These are phyloP conservation scores for Aspergillus coremiiformis DNA, from an alignment of 495 filamentous ascomycete genomes.

Conservation along the genomic window DNA sequence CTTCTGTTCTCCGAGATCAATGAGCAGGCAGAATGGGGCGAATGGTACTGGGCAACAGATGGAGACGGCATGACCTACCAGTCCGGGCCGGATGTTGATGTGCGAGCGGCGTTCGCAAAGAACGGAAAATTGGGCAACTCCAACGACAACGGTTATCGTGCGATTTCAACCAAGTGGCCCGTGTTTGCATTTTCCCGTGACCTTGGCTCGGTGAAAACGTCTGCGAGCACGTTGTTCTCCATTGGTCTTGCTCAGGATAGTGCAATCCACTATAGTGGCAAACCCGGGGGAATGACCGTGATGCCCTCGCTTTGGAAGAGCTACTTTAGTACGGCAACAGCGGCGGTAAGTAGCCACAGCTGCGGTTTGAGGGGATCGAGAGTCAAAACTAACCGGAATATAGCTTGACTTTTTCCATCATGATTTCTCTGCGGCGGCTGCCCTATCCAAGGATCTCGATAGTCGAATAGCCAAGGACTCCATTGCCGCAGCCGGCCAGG, in stretches of 20 bases:
- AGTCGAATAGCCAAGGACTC: constrained; percentile 42
- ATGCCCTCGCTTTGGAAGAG: constrained; percentile 49
- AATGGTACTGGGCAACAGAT: constrained; percentile 51
- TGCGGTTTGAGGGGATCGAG: background rate
- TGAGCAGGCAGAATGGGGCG: constrained; percentile 54
- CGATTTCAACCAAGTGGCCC: constrained; percentile 45
- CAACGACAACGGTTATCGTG: constrained; percentile 44
- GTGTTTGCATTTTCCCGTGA: constrained; percentile 49
- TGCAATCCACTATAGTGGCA: constrained; percentile 47
- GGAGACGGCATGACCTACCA: constrained; percentile 36
- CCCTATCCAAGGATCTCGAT: constrained; percentile 37
- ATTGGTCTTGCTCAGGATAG: constrained; percentile 47
- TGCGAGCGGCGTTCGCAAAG: constrained; percentile 41
- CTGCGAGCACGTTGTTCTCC: constrained; percentile 41
- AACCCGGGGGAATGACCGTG: constrained; percentile 19
- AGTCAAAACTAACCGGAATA: background rate
- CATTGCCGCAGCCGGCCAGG: constrained; percentile 41
- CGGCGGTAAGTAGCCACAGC: constrained; percentile 28
- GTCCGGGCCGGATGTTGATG: constrained; percentile 40
- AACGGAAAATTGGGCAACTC: constrained; percentile 40
- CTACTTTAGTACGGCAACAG: constrained; percentile 42
- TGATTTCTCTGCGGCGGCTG: constrained; percentile 34
- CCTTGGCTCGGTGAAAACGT: constrained; percentile 38
- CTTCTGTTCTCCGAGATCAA: constrained; percentile 44
- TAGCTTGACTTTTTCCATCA: constrained; percentile 48